These are phyloP conservation scores for Oxyria digyna DNA, from an alignment of 148 eudicot species.

Conservation along the genomic window DNA sequence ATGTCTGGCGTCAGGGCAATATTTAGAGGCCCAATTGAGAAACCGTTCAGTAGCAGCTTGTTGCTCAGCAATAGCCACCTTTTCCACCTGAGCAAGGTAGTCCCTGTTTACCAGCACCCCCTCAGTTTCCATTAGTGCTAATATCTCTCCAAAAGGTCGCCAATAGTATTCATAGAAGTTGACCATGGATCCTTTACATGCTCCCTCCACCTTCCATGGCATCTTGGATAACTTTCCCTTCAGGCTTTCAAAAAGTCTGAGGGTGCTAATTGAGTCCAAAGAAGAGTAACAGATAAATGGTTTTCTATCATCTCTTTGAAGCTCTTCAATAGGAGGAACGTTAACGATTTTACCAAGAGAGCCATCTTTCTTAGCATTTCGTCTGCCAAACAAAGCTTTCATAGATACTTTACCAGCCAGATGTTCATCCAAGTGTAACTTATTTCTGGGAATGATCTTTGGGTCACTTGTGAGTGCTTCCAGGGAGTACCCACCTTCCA, in stretches of 20 bases:
- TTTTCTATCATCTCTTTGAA: conserved; percentile 58
- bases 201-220: conserved; percentile 54
- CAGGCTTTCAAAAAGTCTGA: conserved; percentile 78
- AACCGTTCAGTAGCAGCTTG: conserved; percentile 67
- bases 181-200: conserved; percentile 46
- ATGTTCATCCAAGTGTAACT: conserved; percentile 23
- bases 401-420: conserved; percentile 76
- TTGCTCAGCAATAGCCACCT: conserved; percentile 82
- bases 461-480: conserved; percentile 79
- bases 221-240: conserved; percentile 39
- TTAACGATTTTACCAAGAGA: conserved; percentile 60
- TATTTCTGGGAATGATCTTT: conserved; percentile 36
- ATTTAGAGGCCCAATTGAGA: conserved; percentile 84
- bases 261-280: conserved; percentile 80
- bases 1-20: conserved; percentile 72
- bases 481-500: conserved; percentile 83
- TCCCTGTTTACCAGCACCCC: conserved; percentile 87
- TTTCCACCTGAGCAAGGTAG: conserved; percentile 75
- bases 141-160: conserved; percentile 91
- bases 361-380: conserved; percentile 74
- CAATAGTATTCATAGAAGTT: conserved; percentile 61
- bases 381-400: conserved; percentile 82
- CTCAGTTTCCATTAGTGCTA: conserved; percentile 85
- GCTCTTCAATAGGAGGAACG: conserved; percentile 73
- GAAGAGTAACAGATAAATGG: conserved; percentile 90